phyloP scores from a whole-genome alignment of 768 basidiomycete genomes.

The Albatrellus ellisii region DNA sequence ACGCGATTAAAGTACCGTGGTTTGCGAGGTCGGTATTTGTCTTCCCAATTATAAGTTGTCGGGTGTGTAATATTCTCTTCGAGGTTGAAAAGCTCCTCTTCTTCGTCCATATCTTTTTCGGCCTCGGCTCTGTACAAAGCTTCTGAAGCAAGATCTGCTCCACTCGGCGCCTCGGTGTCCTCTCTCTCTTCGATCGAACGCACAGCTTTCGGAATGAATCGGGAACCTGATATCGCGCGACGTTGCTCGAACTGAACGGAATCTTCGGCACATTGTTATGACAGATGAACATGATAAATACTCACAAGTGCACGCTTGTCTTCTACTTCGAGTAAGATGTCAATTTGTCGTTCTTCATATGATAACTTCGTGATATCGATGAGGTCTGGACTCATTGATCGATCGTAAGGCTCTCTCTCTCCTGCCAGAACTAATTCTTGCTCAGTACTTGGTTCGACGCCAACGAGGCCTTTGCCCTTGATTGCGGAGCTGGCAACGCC shows the following conservation, averaged over 20 bases:
- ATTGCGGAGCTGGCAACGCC: slow-evolving; percentile 57
- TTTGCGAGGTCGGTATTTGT: slow-evolving; percentile 94
- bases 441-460: slow-evolving; percentile 22
- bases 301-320: slow-evolving; percentile 44
- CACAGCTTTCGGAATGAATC: slow-evolving; percentile 72
- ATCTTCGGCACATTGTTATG: background rate
- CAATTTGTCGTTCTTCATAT: slow-evolving; percentile 70
- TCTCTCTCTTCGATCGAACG: slow-evolving; percentile 46
- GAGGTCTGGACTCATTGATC: slow-evolving; percentile 76
- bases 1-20: slow-evolving; percentile 98
- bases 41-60: slow-evolving; percentile 93
- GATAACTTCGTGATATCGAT: slow-evolving; percentile 59
- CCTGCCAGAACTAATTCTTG: slow-evolving; percentile 28
- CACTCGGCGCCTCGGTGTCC: slow-evolving; percentile 42
- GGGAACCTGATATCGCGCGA: slow-evolving; percentile 67
- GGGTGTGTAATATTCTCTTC: slow-evolving; percentile 81
- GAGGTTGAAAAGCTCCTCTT: slow-evolving; percentile 90
- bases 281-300: slow-evolving; percentile 4
- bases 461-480: slow-evolving; percentile 28
- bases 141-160: slow-evolving; percentile 75
- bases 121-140: slow-evolving; percentile 85
- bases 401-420: slow-evolving; percentile 67
- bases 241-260: slow-evolving; percentile 64
- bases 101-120: slow-evolving; percentile 87
- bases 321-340: slow-evolving; percentile 58